A percentile compares a stretch with the other conserved stretches of the same genome.
These are phyloP conservation scores for Lichina pygmaea DNA, from an alignment of 495 filamentous ascomycete species.

Conservation along the genomic window DNA sequence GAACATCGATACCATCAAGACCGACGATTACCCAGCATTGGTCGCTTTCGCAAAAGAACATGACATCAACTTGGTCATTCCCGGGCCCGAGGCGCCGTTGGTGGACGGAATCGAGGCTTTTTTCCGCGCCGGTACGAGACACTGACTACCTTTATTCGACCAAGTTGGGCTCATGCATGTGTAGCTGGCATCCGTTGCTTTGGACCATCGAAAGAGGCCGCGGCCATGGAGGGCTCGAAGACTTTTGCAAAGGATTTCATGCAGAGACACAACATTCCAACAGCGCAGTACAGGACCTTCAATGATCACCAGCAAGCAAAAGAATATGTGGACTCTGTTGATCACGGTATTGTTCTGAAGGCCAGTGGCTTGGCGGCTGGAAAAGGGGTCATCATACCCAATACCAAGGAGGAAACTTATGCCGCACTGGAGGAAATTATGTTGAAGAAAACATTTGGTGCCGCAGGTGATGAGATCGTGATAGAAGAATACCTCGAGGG, in stretches of 20 bases:
- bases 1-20: constrained; percentile 38
- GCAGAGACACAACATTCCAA: constrained; percentile 72
- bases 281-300: constrained; percentile 75
- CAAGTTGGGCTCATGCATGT: too few relatives aligned
- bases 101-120: constrained; percentile 70
- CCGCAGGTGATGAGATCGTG: constrained; percentile 74
- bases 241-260: constrained; percentile 97
- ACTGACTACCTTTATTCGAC: constrained; percentile 21
- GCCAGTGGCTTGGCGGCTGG: constrained; percentile 67
- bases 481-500: constrained; percentile 88
- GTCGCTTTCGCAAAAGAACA: constrained; percentile 47
- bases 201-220: constrained; percentile 64
- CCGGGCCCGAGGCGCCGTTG: constrained; percentile 81
- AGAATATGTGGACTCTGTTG: constrained; percentile 45
- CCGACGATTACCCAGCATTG: constrained; percentile 51
- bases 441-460: constrained; percentile 64
- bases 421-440: constrained; percentile 69
- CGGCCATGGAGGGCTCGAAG: constrained; percentile 85
- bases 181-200: constrained; percentile 55
- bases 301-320: constrained; percentile 49
- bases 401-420: constrained; percentile 55
- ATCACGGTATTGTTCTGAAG: constrained; percentile 69
- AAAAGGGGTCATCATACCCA: constrained; percentile 77
- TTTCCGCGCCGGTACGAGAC: constrained; percentile 38
- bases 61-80: constrained; percentile 59